A percentile compares a stretch with the other conserved stretches of the same genome.
Evolutionary conservation across 2,329 filamentous ascomycete species (phyloP).

Genomic region (Dichotomopilus funicola): DNA sequence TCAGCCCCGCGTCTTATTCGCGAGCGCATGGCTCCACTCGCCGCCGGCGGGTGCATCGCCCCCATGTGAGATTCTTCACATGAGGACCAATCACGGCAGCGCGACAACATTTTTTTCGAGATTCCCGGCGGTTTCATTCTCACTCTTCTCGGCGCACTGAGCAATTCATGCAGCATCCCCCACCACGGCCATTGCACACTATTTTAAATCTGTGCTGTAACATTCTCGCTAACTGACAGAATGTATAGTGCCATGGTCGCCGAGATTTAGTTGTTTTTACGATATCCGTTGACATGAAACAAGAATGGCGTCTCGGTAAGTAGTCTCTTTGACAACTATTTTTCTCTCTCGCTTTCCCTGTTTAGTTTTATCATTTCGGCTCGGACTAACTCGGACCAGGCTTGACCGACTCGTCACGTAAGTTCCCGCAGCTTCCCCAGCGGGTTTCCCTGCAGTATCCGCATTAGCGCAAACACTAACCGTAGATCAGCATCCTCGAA

Average conservation of each 20-base stretch:
- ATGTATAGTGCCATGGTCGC: constrained; percentile 22
- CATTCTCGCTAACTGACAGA: constrained; percentile 13
- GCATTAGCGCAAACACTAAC: constrained; percentile 13
- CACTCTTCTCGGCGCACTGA: no score
- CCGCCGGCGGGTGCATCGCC: no score
- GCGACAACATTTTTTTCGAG: not conserved
- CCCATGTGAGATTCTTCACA: no score
- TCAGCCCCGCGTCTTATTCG: not conserved
- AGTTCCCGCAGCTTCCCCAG: constrained; percentile 32
- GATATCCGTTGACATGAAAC: constrained; percentile 30
- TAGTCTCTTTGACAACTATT: constrained; percentile 44
- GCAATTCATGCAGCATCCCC: not conserved
- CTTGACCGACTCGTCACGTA: constrained; percentile 83
- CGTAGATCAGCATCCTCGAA: constrained; percentile 73
- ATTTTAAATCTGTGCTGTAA: not conserved
- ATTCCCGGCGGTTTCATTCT: no score
- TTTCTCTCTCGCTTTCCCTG: constrained; percentile 18
- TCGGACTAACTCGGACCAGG: constrained; percentile 41
- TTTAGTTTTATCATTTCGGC: not conserved
- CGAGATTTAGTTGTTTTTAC: constrained; percentile 8
- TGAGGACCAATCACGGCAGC: not conserved
- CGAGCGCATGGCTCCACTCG: not conserved
- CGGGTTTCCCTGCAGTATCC: not conserved
- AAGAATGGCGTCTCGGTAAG: constrained; percentile 53
- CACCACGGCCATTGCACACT: no score